A percentile compares a stretch with the other conserved stretches of the same genome.
phyloP scores from a whole-genome alignment of 768 basidiomycete genomes.

The Tulasnella sp. region DNA sequence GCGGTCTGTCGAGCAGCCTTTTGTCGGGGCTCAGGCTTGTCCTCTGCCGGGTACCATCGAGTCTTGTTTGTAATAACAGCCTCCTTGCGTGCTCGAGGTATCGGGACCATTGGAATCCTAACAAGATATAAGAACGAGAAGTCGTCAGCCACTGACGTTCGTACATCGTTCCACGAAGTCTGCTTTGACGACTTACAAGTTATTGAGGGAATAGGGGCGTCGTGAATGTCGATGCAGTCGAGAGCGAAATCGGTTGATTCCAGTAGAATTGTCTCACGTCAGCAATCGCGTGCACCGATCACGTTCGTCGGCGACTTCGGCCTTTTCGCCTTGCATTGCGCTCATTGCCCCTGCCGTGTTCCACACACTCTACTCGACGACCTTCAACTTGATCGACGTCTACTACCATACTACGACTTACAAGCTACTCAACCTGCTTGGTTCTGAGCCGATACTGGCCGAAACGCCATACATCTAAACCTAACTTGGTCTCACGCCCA shows the following conservation, averaged over 20 bases:
- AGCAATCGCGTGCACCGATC: neutral
- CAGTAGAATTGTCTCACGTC: neutral
- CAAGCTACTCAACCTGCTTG: neutral
- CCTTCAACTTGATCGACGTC: neutral
- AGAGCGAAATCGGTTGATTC: conserved; percentile 6
- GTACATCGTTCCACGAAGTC: neutral
- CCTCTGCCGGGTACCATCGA: conserved; percentile 91
- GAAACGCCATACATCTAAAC: neutral
- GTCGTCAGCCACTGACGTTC: neutral
- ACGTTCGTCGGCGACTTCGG: neutral
- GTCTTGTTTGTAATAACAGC: conserved; percentile 21
- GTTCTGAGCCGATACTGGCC: neutral
- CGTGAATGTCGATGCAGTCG: neutral
- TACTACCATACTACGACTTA: neutral
- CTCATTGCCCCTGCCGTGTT: neutral
- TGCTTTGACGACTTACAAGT: neutral
- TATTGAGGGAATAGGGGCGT: neutral
- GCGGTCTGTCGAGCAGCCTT: conserved; percentile 78
- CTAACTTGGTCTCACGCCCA: conserved; percentile 25
- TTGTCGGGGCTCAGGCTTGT: conserved; percentile 83
- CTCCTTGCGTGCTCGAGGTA: neutral
- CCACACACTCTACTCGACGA: neutral
- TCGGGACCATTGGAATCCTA: neutral
- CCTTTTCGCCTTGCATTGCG: neutral
- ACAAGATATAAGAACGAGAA: neutral